These are phyloP conservation scores for Byssochlamys sp. DNA, from an alignment of 2,329 filamentous ascomycete species.

Conservation along the genomic window DNA sequence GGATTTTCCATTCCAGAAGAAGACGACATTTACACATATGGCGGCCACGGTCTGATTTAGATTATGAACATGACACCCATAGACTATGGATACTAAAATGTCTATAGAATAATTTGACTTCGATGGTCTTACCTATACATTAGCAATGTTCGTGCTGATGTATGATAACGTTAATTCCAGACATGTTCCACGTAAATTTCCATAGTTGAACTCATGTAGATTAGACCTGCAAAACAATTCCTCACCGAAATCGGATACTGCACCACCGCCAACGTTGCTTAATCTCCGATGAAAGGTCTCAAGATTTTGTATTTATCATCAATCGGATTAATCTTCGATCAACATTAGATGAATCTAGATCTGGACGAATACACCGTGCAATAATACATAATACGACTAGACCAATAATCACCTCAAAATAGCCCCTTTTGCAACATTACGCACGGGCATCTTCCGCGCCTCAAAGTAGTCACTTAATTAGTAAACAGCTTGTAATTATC, in stretches of 20 bases:
- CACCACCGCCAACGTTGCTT: not conserved
- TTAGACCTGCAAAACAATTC: not conserved
- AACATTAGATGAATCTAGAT: not conserved
- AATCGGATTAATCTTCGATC: not conserved
- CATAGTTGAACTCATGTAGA: no score
- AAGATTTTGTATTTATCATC: not conserved
- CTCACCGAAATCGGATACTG: not conserved
- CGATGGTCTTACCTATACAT: not conserved
- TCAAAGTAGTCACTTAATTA: not conserved
- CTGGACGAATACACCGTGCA: not conserved
- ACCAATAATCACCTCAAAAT: not conserved
- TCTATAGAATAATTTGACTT: not conserved
- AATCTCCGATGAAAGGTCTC: not conserved
- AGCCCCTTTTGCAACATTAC: not conserved
- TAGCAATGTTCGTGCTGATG: no score
- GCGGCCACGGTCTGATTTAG: not conserved
- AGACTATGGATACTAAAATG: not conserved
- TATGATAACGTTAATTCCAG: no score
- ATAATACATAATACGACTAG: not conserved
- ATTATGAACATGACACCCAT: not conserved
- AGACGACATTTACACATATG: not conserved
- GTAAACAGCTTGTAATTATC: no score
- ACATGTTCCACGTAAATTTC: no score
- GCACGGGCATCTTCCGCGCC: not conserved
- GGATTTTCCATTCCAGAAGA: not conserved